Evolutionary conservation across 1,139 yeast species (phyloP).

Genomic region (Magnusiomyces paraingens): DNA sequence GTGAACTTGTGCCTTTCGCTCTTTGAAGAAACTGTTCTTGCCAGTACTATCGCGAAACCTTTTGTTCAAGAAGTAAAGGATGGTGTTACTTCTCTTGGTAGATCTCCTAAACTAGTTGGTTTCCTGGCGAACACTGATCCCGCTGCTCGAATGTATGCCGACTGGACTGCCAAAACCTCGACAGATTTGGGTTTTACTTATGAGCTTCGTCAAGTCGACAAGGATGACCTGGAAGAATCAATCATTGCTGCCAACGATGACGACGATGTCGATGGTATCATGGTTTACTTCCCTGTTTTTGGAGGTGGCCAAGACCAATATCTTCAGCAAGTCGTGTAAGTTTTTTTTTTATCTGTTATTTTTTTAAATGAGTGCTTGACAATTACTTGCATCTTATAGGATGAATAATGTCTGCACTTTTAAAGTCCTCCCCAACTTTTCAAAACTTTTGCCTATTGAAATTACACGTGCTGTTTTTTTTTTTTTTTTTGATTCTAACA

Average conservation of each 20-base stretch:
- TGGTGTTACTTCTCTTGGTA: slow-evolving; percentile 47
- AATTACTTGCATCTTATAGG: too few species aligned
- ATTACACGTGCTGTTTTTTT: too few species aligned
- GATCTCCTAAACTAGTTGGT: slow-evolving; percentile 76
- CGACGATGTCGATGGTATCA: slow-evolving; percentile 75
- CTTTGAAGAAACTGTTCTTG: slow-evolving; percentile 66
- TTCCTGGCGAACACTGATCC: slow-evolving; percentile 89
- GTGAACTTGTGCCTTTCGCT: background rate
- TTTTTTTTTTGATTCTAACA: too few species aligned
- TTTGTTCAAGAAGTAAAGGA: slow-evolving; percentile 64
- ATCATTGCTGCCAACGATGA: slow-evolving; percentile 78
- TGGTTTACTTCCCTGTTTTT: slow-evolving; percentile 98
- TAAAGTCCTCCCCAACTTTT: too few species aligned
- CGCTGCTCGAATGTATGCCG: slow-evolving; percentile 91
- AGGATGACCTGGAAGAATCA: slow-evolving; percentile 79
- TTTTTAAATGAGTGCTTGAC: too few species aligned
- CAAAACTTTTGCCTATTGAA: too few species aligned
- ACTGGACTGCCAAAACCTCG: slow-evolving; percentile 92
- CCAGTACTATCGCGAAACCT: slow-evolving; percentile 79
- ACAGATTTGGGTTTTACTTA: slow-evolving; percentile 78
- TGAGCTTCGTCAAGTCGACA: slow-evolving; percentile 64
- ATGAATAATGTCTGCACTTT: too few species aligned
- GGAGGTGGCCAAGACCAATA: slow-evolving; percentile 94
- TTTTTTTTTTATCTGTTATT: too few species aligned
- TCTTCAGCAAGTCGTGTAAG: slow-evolving; percentile 72